phyloP scores from a whole-genome alignment of 441 rosid genomes.

The Croton laevigatus region DNA sequence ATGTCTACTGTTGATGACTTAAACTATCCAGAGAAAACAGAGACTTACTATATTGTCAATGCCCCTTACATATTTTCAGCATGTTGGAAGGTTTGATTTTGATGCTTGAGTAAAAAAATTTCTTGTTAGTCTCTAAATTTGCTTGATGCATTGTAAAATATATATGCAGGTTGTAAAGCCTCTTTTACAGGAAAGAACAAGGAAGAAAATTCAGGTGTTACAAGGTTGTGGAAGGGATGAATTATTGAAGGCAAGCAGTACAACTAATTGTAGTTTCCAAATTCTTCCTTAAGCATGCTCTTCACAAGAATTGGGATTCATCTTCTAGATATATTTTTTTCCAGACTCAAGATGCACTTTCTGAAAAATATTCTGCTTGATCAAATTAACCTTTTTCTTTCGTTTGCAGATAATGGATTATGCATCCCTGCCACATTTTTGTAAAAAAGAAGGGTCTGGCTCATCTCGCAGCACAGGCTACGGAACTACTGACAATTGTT shows the following conservation, averaged over 20 bases:
- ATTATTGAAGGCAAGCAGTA: conserved; percentile 54
- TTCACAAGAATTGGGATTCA: background rate
- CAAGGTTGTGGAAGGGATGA: conserved; percentile 78
- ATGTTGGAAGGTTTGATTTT: conserved; percentile 82
- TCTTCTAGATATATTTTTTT: background rate
- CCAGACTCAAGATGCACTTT: background rate
- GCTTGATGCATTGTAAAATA: background rate
- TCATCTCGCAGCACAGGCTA: conserved; percentile 49
- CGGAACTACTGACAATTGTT: conserved; percentile 49
- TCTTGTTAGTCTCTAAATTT: background rate
- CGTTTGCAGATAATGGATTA: conserved; percentile 75
- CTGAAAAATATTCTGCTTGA: background rate
- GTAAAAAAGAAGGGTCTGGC: conserved; percentile 71
- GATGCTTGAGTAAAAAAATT: background rate
- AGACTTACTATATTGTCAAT: conserved; percentile 77
- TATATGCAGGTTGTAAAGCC: conserved; percentile 79
- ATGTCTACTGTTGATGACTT: conserved; percentile 82
- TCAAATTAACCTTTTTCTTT: conserved; percentile 22
- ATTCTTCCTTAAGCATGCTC: background rate
- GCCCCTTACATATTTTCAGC: conserved; percentile 90
- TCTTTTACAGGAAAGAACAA: conserved; percentile 90
- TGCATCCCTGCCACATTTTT: conserved; percentile 87
- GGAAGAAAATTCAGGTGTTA: conserved; percentile 73
- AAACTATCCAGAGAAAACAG: conserved; percentile 95
- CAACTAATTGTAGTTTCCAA: background rate